Percentiles rank a stretch among this genome's conserved stretches.
These are phyloP conservation scores for Litsea cubeba DNA, from an alignment of 164 flowering plant species.

Conservation along the genomic window DNA sequence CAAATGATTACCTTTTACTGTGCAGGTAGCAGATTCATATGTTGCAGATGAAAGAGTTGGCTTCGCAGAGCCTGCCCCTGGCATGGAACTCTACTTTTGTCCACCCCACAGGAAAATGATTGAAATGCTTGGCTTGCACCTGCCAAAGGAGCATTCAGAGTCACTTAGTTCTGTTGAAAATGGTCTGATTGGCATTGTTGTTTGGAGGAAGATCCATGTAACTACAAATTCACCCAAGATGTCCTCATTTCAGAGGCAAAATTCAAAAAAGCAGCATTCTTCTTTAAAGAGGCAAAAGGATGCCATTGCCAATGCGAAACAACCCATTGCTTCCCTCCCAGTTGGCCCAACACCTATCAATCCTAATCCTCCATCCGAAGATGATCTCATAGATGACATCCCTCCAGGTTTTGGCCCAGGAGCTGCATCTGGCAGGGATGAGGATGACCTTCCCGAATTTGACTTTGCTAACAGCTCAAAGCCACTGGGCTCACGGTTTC, in stretches of 20 bases:
- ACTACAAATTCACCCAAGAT: conserved; percentile 59
- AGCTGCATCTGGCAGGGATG: conserved; percentile 57
- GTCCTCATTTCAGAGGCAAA: conserved; percentile 52
- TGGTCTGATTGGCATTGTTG: conserved; percentile 88
- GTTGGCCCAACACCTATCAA: conserved; percentile 14
- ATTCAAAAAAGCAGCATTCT: conserved; percentile 47
- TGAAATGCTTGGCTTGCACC: conserved; percentile 56
- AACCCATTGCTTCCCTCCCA: conserved; percentile 5
- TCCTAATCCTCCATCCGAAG: conserved; percentile 21
- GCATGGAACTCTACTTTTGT: conserved; percentile 77
- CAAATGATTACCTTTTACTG: conserved; percentile 1
- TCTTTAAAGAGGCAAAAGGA: conserved; percentile 43
- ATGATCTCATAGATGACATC: conserved; percentile 66
- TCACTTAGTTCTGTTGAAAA: conserved; percentile 45
- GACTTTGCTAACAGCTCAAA: conserved; percentile 50
- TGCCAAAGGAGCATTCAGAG: conserved; percentile 50
- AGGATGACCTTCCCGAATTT: conserved; percentile 93
- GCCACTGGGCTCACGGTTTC: conserved; percentile 7
- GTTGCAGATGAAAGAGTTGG: conserved; percentile 78
- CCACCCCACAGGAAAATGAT: conserved; percentile 50
- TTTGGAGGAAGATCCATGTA: conserved; percentile 79
- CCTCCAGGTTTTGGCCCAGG: conserved; percentile 87
- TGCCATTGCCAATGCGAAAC: conserved; percentile 20
- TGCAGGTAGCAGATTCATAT: conserved; percentile 75
- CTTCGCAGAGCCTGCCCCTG: conserved; percentile 76